Evolutionary conservation across 139 green algal genomes (phyloP).

Genomic region (Tetradesmus lagerheimii): DNA sequence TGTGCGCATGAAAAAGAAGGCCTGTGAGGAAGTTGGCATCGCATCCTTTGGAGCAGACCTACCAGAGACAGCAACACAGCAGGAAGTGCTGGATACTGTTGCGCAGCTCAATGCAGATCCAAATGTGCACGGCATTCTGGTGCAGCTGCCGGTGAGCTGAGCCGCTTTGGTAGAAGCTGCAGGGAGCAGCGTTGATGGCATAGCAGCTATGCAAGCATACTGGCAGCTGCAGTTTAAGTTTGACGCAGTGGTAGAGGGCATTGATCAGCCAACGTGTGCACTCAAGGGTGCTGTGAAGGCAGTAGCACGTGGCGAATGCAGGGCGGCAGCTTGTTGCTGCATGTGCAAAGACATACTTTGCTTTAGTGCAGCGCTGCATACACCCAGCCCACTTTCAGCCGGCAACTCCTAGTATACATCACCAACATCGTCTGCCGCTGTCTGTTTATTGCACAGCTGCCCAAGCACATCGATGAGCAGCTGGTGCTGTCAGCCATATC

Average conservation of each 20-base stretch:
- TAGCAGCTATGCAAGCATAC: not conserved
- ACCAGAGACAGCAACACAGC: conserved; percentile 86
- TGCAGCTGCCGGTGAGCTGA: conserved; percentile 90
- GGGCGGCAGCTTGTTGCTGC: no score
- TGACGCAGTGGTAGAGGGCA: no score
- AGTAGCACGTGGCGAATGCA: no score
- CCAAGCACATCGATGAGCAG: conserved; percentile 93
- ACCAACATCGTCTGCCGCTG: not conserved
- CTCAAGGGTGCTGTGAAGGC: no score
- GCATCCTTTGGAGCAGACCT: conserved; percentile 89
- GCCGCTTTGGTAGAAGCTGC: not conserved
- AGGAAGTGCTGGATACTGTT: conserved; percentile 93
- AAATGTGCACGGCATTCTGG: conserved; percentile 94
- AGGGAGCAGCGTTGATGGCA: not conserved
- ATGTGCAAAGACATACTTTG: no score
- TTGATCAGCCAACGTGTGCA: no score
- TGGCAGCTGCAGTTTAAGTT: no score
- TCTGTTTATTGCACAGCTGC: conserved; percentile 69
- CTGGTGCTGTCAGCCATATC: conserved; percentile 85
- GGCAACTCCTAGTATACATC: no score
- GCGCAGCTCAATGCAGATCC: conserved; percentile 81
- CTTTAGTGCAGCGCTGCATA: no score
- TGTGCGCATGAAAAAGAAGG: conserved; percentile 96
- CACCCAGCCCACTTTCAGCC: no score
- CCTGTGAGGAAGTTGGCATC: conserved; percentile 94